phyloP scores from a whole-genome alignment of 1,284 basidiomycete species.

The Wallemia mellicola region DNA sequence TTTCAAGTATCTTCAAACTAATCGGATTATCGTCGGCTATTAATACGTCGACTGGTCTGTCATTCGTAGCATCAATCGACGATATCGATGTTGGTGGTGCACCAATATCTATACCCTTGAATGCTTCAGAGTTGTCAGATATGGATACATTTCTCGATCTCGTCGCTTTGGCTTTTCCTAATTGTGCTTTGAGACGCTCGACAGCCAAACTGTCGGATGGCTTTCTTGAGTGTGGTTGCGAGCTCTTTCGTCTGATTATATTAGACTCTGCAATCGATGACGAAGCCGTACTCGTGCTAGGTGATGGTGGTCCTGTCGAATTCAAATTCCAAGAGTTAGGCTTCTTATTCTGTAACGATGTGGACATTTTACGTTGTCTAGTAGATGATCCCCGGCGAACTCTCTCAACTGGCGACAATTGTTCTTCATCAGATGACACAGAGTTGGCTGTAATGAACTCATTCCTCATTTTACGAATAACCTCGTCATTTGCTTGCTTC shows the following conservation, averaged over 20 bases:
- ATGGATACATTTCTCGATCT: not conserved
- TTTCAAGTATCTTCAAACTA: constrained; percentile 82
- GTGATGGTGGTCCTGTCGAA: not conserved
- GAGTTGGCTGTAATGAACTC: constrained; percentile 14
- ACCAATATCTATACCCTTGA: not conserved
- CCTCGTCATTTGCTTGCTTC: constrained; percentile 95
- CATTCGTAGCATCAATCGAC: constrained; percentile 11
- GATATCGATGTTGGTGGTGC: not conserved
- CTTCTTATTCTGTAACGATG: not conserved
- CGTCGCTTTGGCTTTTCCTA: not conserved
- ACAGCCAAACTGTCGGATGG: not conserved
- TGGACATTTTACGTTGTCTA: not conserved
- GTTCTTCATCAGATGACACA: not conserved
- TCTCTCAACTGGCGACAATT: not conserved
- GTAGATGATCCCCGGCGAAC: not conserved
- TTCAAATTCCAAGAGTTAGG: not conserved
- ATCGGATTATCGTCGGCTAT: constrained; percentile 41
- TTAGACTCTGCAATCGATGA: not conserved
- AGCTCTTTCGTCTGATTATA: not conserved
- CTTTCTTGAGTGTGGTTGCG: not conserved
- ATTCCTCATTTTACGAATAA: constrained; percentile 55
- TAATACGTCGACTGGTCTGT: constrained; percentile 59
- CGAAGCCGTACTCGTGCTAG: not conserved
- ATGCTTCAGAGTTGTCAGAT: not conserved
- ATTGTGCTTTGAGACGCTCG: not conserved